phyloP scores from a whole-genome alignment of 495 filamentous ascomycete species.

The Penicillium alfredii region DNA sequence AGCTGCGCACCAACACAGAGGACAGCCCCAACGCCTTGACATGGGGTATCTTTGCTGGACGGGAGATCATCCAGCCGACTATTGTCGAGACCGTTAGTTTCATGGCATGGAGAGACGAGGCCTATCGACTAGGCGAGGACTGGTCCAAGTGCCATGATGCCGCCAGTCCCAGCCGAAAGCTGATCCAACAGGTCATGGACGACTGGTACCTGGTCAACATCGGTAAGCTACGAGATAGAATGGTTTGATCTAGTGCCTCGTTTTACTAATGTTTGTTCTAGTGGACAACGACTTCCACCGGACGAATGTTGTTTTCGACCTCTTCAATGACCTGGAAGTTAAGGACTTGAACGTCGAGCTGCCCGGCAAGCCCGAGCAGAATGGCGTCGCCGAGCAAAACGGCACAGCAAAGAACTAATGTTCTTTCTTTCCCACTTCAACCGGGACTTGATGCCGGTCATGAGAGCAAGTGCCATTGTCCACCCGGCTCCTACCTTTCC shows the following conservation, averaged over 20 bases:
- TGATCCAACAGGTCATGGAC: slow-evolving; percentile 81
- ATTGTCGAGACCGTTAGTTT: slow-evolving; percentile 98
- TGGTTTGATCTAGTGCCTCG: neutral
- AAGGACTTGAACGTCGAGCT: slow-evolving; percentile 52
- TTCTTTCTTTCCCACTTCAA: slow-evolving; percentile 11
- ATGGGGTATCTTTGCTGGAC: slow-evolving; percentile 98
- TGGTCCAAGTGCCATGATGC: slow-evolving; percentile 89
- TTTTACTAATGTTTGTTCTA: slow-evolving; percentile 31
- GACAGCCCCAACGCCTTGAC: slow-evolving; percentile 92
- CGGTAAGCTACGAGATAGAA: slow-evolving; percentile 49
- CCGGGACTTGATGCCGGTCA: too few species aligned
- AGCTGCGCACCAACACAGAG: slow-evolving; percentile 76
- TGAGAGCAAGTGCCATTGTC: too few species aligned
- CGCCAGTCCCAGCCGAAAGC: slow-evolving; percentile 67
- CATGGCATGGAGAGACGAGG: slow-evolving; percentile 98
- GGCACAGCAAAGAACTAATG: slow-evolving; percentile 27
- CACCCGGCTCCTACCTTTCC: too few species aligned
- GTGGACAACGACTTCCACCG: slow-evolving; percentile 97
- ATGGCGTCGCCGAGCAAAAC: slow-evolving; percentile 16
- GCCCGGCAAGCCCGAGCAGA: slow-evolving; percentile 16
- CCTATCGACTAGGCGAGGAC: slow-evolving; percentile 83
- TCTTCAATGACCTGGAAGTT: slow-evolving; percentile 76
- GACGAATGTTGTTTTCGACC: slow-evolving; percentile 65
- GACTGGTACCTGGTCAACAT: slow-evolving; percentile 94
- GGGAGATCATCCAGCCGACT: slow-evolving; percentile 99